phyloP scores from a whole-genome alignment of 2,329 filamentous ascomycete species.

The Lasiodiplodia theobromae region DNA sequence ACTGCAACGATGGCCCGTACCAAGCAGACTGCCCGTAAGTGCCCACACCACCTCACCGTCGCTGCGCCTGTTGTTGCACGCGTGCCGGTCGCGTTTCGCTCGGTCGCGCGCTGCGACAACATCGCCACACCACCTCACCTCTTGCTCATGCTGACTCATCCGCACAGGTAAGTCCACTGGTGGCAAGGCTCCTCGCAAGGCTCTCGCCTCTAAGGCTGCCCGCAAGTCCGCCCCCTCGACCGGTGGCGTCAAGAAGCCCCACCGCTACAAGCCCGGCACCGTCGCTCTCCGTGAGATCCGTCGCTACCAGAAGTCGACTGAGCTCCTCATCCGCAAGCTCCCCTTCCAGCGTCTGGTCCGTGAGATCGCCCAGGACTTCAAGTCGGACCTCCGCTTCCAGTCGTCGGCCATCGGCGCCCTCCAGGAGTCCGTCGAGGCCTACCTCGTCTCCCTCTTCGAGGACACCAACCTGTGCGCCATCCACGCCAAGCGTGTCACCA shows the following conservation, averaged over 20 bases:
- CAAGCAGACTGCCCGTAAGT: slow-evolving; percentile 65
- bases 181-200: slow-evolving; percentile 84
- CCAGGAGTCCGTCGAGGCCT: slow-evolving; percentile 95
- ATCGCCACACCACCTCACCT: slow-evolving; percentile 29
- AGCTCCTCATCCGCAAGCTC: slow-evolving; percentile 81
- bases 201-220: slow-evolving; percentile 98
- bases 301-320: slow-evolving; percentile 86
- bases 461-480: slow-evolving; percentile 96
- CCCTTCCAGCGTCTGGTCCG: slow-evolving; percentile 82
- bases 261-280: slow-evolving; percentile 71
- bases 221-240: slow-evolving; percentile 98
- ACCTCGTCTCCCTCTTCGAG: slow-evolving; percentile 95
- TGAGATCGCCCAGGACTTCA: slow-evolving; percentile 72
- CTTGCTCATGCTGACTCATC: slow-evolving; percentile 41
- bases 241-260: slow-evolving; percentile 70
- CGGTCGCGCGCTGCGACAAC: slow-evolving; percentile 26
- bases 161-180: slow-evolving; percentile 73
- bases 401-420: slow-evolving; percentile 92
- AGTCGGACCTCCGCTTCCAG: slow-evolving; percentile 87
- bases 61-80: slow-evolving; percentile 32
- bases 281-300: slow-evolving; percentile 90
- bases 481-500: slow-evolving; percentile 94
- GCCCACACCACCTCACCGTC: slow-evolving; percentile 35
- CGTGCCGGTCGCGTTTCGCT: slow-evolving; percentile 31
- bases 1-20: slow-evolving; percentile 58